These are phyloP conservation scores for Conticribra guillardii DNA, from an alignment of 108 stramenopile genomes.

Conservation along the genomic window DNA sequence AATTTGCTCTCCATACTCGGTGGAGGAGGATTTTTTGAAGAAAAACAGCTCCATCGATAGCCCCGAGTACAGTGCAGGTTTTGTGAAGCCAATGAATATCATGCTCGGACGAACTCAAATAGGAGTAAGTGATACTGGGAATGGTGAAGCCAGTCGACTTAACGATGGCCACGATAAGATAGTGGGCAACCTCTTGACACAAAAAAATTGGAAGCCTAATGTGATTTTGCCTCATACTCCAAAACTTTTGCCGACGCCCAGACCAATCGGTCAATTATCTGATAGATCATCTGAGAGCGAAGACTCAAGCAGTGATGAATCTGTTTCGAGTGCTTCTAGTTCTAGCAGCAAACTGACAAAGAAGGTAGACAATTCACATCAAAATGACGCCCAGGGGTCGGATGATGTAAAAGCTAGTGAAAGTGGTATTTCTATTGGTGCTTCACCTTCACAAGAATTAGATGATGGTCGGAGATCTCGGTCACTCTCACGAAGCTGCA, in stretches of 20 bases:
- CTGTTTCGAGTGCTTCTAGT: background rate
- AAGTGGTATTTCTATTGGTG: background rate
- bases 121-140: too few species aligned
- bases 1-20: slow-evolving; percentile 9
- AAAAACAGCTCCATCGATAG: slow-evolving; percentile 2
- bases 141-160: slow-evolving; percentile 48
- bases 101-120: slow-evolving; percentile 75
- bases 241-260: slow-evolving; percentile 43
- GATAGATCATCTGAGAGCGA: slow-evolving; percentile 22
- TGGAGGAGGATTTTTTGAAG: slow-evolving; percentile 13
- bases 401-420: too few species aligned
- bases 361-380: slow-evolving; percentile 6
- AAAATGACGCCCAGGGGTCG: too few species aligned
- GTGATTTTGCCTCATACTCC: slow-evolving; percentile 60
- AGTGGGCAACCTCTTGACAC: slow-evolving; percentile 47
- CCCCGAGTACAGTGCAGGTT: slow-evolving; percentile 18
- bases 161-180: slow-evolving; percentile 35
- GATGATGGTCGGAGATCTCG: slow-evolving; percentile 1
- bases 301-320: slow-evolving; percentile 20
- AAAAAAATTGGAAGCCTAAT: slow-evolving; percentile 71
- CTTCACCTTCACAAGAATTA: background rate
- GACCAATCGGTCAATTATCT: slow-evolving; percentile 5
- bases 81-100: slow-evolving; percentile 56
- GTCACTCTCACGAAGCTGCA: background rate
- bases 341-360: slow-evolving; percentile 5